phyloP scores from a whole-genome alignment of 257 asterid species.

The Penstemon barbatus region DNA sequence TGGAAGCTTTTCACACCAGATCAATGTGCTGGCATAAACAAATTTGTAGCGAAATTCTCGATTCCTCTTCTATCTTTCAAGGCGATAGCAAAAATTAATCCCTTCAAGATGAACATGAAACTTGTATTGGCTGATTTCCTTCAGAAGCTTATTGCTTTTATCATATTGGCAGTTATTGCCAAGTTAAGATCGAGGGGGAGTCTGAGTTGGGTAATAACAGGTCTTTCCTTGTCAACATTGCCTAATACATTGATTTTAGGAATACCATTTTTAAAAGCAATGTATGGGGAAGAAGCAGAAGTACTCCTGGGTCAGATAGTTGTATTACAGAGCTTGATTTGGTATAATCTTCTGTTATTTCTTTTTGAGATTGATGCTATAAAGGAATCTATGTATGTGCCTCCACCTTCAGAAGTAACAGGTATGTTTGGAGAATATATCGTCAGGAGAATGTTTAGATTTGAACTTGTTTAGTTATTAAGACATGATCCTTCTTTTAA shows the following conservation, averaged over 20 bases:
- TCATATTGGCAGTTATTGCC: constrained; percentile 44
- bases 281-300: constrained; percentile 75
- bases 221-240: constrained; percentile 76
- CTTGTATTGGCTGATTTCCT: constrained; percentile 67
- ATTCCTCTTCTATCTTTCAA: constrained; percentile 81
- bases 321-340: constrained; percentile 77
- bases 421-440: constrained; percentile 40
- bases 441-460: constrained; percentile 20
- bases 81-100: constrained; percentile 69
- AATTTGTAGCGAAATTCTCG: constrained; percentile 80
- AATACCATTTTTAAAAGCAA: constrained; percentile 73
- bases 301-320: constrained; percentile 62
- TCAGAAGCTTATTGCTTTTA: constrained; percentile 59
- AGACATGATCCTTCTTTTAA: constrained; percentile 27
- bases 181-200: constrained; percentile 52
- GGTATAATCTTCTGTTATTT: constrained; percentile 80
- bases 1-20: constrained; percentile 76
- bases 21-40: constrained; percentile 84
- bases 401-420: constrained; percentile 43
- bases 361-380: constrained; percentile 73
- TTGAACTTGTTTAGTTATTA: constrained; percentile 8
- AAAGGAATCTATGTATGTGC: constrained; percentile 36
- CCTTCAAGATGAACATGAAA: constrained; percentile 73
- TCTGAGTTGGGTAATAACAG: constrained; percentile 73
- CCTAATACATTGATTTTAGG: constrained; percentile 84